Evolutionary conservation across 2,329 filamentous ascomycete genomes (phyloP), one percentile per base, ranked within the genome.

Genomic region (Teratosphaeria epicoccoides): DNA sequence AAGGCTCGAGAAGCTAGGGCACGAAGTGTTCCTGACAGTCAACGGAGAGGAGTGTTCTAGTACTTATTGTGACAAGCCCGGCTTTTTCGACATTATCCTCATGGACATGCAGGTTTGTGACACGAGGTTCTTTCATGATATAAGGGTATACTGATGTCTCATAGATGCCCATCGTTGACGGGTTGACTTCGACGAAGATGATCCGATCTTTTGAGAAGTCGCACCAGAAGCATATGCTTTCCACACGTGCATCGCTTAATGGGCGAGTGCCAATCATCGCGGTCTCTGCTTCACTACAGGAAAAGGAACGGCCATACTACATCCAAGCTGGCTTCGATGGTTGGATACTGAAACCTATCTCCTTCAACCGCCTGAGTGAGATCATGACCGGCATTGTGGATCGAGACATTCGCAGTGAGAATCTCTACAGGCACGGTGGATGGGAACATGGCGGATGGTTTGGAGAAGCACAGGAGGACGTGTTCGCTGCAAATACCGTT

Each of bases 391-490:
- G 87, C 1, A 86, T 93, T 37, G 75, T 81, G 2, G 77, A 87
- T 45, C 71, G 77, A 0, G 69, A 77, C 0, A 70, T 76, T 0
- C 76, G 87, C 17, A 68, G 77, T 17, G 68, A 73, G n/a, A 83
- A 81, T 59, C 64, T 89, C 0, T 94, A 94, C 63, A 68, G 74
- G 44, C 73, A 80, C 2, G 88, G 88, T 0, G 67, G 82, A 45
- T 95, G 88, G 89, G 88, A 94, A 60, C 72, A 74, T n/a, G 89
- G 89, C 3, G 89, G 89, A 1, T 95, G 88, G 88, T 93, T 95
- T 57, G 67, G 72, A 14, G 59, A 64, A n/a, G 63, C 62, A 4
- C 63, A 70, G 51, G 62, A 67, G 50, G 66, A 68, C 51, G 58
- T 68, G 0, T 66, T 66, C 2, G 64, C 67, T 7, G 70, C 67